Evolutionary conservation across 2,329 filamentous ascomycete genomes (phyloP).

Genomic region (Scopulariopsis brevicaulis): DNA sequence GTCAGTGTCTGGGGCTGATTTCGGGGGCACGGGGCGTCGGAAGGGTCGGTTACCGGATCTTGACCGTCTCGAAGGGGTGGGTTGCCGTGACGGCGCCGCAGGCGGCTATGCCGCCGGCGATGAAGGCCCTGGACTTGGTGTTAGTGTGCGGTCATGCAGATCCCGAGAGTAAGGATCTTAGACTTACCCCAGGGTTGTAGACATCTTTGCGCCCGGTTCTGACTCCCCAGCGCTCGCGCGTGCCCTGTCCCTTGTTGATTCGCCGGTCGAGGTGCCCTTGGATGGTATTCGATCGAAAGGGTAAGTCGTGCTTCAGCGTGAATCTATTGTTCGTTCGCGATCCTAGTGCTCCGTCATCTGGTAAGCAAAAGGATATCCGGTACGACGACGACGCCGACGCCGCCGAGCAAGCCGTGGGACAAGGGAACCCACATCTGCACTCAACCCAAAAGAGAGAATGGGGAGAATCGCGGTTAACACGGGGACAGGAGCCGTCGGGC

Average conservation of each 20-base stretch:
- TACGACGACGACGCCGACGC: not conserved
- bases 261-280: not conserved
- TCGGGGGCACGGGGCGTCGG: not conserved
- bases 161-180: not conserved
- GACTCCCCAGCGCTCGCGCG: slow-evolving; percentile 4
- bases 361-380: not conserved
- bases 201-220: slow-evolving; percentile 24
- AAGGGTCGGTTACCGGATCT: slow-evolving; percentile 59
- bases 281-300: not conserved
- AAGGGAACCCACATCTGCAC: not conserved
- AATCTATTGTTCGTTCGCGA: not conserved
- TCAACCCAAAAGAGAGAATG: not conserved
- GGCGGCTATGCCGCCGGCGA: slow-evolving; percentile 91
- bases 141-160: not conserved
- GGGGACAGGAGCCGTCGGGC: not conserved
- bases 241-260: not conserved
- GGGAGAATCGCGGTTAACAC: not conserved
- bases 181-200: slow-evolving; percentile 35
- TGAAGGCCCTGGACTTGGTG: slow-evolving; percentile 55
- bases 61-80: slow-evolving; percentile 96
- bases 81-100: slow-evolving; percentile 96
- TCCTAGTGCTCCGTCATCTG: not conserved
- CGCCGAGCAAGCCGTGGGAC: not conserved
- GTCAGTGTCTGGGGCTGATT: not conserved
- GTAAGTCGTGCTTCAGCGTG: not conserved